Percentiles rank a stretch among this genome's conserved stretches.
Conservation (phyloP, 1,284 basidiomycete genomes). For the Athelia sp. region DNA sequence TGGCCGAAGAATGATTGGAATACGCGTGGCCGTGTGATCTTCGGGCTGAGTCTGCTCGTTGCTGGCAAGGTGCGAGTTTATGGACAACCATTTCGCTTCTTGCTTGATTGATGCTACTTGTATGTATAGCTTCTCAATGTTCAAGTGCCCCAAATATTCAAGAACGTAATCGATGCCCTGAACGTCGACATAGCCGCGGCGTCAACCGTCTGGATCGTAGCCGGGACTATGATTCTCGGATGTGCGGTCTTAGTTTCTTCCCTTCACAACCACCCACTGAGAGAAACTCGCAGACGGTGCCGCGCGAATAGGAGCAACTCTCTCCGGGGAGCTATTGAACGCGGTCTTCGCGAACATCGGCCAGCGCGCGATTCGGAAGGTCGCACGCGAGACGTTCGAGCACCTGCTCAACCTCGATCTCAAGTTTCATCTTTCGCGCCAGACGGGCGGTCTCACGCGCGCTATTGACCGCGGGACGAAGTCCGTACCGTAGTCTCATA, state of each 20-base stretch:
- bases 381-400: slow-evolving; percentile 90
- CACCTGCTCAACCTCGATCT: slow-evolving; percentile 90
- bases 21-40: slow-evolving; percentile 72
- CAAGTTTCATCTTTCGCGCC: slow-evolving; percentile 88
- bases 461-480: slow-evolving; percentile 98
- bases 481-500: too few species aligned
- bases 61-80: slow-evolving; percentile 73
- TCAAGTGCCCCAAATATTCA: slow-evolving; percentile 96
- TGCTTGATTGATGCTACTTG: background rate
- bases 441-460: slow-evolving; percentile 93
- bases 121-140: slow-evolving; percentile 90
- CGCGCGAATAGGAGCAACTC: slow-evolving; percentile 84
- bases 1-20: slow-evolving; percentile 78
- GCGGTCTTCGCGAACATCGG: slow-evolving; percentile 97
- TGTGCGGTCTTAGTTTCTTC: slow-evolving; percentile 51
- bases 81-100: background rate
- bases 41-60: slow-evolving; percentile 81
- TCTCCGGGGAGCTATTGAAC: slow-evolving; percentile 91
- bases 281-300: slow-evolving; percentile 67
- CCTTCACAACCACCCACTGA: background rate
- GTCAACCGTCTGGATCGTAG: slow-evolving; percentile 88
- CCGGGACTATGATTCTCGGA: slow-evolving; percentile 84
- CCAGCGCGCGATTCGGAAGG: slow-evolving; percentile 89
- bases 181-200: slow-evolving; percentile 79
- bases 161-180: slow-evolving; percentile 83